Evolutionary conservation across 2,329 filamentous ascomycete species (phyloP).

Genomic region (Graphiopsis chlorocephala): DNA sequence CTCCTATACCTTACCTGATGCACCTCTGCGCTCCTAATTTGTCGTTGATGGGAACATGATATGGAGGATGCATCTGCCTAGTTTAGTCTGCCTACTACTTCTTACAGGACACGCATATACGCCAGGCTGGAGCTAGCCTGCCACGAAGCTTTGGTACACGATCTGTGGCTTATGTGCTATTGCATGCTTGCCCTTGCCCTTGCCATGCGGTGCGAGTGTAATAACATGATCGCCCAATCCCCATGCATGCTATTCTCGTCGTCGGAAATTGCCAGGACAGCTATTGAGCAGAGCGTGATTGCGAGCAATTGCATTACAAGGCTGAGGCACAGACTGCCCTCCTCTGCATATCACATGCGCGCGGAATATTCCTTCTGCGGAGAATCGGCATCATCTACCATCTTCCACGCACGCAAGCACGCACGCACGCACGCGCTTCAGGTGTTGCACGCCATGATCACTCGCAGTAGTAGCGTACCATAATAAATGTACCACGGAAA

Average conservation of each 20-base stretch:
- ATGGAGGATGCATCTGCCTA: neutral
- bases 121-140: neutral
- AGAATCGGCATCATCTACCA: neutral
- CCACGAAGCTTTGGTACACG: neutral
- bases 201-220: neutral
- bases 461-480: neutral
- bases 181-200: neutral
- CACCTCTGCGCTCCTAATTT: neutral
- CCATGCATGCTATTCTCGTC: neutral
- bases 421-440: too few species aligned
- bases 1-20: neutral
- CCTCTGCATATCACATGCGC: neutral
- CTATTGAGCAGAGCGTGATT: neutral
- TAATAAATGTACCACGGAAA: neutral
- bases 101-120: neutral
- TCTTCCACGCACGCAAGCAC: too few species aligned
- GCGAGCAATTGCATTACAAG: neutral
- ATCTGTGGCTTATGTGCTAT: neutral
- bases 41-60: too few species aligned
- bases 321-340: neutral
- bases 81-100: neutral
- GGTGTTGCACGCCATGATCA: neutral
- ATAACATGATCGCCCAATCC: neutral
- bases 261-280: neutral
- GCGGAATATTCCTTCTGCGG: neutral